A percentile compares a stretch with the other conserved stretches of the same genome.
phyloP scores from a whole-genome alignment of 176 grass and related monocot species.

The Oryza meridionalis region DNA sequence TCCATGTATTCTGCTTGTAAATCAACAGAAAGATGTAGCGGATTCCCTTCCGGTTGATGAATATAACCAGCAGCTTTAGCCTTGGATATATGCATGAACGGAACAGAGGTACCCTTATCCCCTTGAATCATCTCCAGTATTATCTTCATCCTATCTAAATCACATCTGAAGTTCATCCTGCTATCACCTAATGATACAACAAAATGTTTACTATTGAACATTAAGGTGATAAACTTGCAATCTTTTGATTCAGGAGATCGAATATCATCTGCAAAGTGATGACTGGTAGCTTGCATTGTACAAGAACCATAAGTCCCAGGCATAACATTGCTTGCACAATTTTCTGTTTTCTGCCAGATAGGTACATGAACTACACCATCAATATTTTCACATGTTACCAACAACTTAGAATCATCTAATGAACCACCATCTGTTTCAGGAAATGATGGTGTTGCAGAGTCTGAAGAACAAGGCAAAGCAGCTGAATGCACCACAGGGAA shows the following conservation, averaged over 20 bases:
- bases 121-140: constrained; percentile 75
- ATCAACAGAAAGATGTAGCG: constrained; percentile 55
- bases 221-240: constrained; percentile 68
- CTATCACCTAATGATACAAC: constrained; percentile 58
- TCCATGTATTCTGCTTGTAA: constrained; percentile 78
- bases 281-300: constrained; percentile 16
- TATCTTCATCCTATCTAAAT: constrained; percentile 74
- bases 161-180: constrained; percentile 60
- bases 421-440: constrained; percentile 55
- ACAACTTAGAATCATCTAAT: constrained; percentile 55
- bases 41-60: constrained; percentile 41
- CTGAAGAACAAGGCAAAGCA: constrained; percentile 37
- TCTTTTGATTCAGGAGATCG: constrained; percentile 44
- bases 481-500: constrained; percentile 32
- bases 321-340: constrained; percentile 40
- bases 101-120: constrained; percentile 68
- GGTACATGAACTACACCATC: constrained; percentile 74
- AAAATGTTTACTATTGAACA: constrained; percentile 79
- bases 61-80: constrained; percentile 59
- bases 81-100: constrained; percentile 77
- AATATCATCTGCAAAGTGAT: constrained; percentile 38
- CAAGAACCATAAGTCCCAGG: constrained; percentile 30
- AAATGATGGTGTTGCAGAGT: constrained; percentile 37
- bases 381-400: constrained; percentile 75
- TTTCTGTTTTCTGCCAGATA: constrained; percentile 61